Conservation (phyloP, 305 asterid genomes). For the Coffea humblotiana region DNA sequence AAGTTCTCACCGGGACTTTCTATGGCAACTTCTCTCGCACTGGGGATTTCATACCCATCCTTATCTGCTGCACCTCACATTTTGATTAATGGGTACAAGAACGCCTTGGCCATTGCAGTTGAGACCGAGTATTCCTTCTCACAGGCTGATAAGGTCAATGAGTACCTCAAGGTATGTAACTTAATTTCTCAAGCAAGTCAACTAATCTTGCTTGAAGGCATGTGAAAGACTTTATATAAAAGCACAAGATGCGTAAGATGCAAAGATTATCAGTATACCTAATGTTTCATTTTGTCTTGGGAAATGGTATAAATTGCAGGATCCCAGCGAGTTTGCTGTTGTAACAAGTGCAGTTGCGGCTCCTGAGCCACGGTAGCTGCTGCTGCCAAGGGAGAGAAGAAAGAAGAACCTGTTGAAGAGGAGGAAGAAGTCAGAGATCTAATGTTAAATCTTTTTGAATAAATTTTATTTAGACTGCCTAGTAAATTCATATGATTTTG, state of each 20-base stretch:
- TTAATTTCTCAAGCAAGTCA: not conserved
- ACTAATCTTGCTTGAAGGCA: too few species aligned
- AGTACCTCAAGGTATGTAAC: slow-evolving; percentile 32
- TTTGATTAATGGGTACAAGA: slow-evolving; percentile 29
- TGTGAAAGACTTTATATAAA: not conserved
- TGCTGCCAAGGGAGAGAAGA: slow-evolving; percentile 22
- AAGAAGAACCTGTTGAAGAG: slow-evolving; percentile 26
- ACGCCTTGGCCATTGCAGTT: slow-evolving; percentile 28
- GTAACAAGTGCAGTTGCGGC: not conserved
- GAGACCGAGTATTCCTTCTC: slow-evolving; percentile 31
- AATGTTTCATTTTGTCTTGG: not conserved
- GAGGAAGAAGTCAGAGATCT: slow-evolving; percentile 24
- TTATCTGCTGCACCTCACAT: slow-evolving; percentile 36
- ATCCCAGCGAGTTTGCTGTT: slow-evolving; percentile 33
- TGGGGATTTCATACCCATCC: slow-evolving; percentile 32
- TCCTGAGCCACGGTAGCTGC: slow-evolving; percentile 14
- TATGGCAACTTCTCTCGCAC: slow-evolving; percentile 21
- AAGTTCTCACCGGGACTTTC: slow-evolving; percentile 27
- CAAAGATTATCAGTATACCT: not conserved
- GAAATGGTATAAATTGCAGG: slow-evolving; percentile 13
- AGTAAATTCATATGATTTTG: not conserved
- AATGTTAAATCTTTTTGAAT: slow-evolving; percentile 24
- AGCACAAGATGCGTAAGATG: too few species aligned
- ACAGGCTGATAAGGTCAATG: slow-evolving; percentile 30
- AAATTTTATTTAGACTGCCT: not conserved